Evolutionary conservation across 139 green algal genomes (phyloP).

Genomic region (Tetraselmis striata): DNA sequence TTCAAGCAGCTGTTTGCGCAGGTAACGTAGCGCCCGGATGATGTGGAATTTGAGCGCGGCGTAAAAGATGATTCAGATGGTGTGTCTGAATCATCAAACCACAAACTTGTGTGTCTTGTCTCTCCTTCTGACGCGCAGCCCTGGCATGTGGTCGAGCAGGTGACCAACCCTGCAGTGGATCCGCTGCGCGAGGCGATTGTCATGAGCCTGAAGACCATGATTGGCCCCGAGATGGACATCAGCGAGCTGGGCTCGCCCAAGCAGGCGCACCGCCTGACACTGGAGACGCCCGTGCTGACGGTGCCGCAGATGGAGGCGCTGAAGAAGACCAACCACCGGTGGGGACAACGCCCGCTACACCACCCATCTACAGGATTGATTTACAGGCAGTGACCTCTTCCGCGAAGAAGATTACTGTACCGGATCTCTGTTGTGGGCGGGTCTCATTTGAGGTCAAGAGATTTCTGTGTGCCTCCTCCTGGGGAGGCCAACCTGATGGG

Average conservation of each 20-base stretch:
- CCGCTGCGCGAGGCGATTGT: constrained; percentile 92
- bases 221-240: constrained; percentile 89
- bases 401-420: too few relatives aligned
- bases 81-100: background rate
- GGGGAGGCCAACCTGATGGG: too few relatives aligned
- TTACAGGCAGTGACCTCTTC: constrained; percentile 5
- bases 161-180: constrained; percentile 96
- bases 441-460: too few relatives aligned
- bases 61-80: background rate
- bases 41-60: too few relatives aligned
- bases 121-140: background rate
- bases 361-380: too few relatives aligned
- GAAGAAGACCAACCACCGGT: constrained; percentile 52
- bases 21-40: constrained; percentile 35
- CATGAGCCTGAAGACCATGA: constrained; percentile 81
- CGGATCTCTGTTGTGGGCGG: too few relatives aligned
- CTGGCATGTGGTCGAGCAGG: constrained; percentile 32
- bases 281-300: constrained; percentile 73
- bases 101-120: too few relatives aligned
- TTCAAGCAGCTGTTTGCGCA: constrained; percentile 98
- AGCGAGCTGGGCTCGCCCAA: constrained; percentile 28
- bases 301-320: constrained; percentile 76
- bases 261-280: constrained; percentile 70
- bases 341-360: background rate
- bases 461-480: too few relatives aligned